These are phyloP conservation scores for Calonectria pteridis DNA, from an alignment of 2,329 filamentous ascomycete genomes.

Conservation along the genomic window DNA sequence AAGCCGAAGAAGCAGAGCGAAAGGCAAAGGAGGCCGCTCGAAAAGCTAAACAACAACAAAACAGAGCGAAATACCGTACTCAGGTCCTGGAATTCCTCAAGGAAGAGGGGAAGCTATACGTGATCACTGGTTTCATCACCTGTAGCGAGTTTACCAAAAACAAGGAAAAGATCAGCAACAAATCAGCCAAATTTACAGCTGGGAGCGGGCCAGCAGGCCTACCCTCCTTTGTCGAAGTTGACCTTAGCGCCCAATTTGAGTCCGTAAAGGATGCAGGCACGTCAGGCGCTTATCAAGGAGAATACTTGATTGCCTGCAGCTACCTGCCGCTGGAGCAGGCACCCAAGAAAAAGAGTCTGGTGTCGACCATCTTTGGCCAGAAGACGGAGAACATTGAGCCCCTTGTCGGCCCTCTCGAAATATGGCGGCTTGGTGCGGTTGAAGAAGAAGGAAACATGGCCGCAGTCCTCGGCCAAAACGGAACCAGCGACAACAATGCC, in stretches of 20 bases:
- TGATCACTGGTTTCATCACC: slow-evolving; percentile 12
- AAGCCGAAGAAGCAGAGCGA: neutral
- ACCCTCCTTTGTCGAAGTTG: neutral
- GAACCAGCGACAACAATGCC: neutral
- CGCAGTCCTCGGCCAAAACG: neutral
- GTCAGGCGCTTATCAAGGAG: neutral
- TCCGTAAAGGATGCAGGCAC: neutral
- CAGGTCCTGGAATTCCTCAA: neutral
- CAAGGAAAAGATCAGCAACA: neutral
- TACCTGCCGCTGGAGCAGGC: neutral
- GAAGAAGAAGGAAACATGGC: neutral
- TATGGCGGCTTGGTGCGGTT: neutral
- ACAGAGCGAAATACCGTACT: neutral
- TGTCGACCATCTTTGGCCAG: neutral
- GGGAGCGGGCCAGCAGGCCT: neutral
- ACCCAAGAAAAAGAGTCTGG: neutral
- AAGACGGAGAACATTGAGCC: neutral
- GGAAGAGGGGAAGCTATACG: neutral
- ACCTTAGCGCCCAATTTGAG: neutral
- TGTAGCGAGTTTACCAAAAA: slow-evolving; percentile 2
- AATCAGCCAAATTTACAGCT: neutral
- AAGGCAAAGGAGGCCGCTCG: neutral
- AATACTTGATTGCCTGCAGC: slow-evolving; percentile 12
- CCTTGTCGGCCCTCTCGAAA: neutral
- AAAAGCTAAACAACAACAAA: neutral